Evolutionary conservation across 352 stramenopile species (phyloP).

Genomic region (Phytophthora lateralis): DNA sequence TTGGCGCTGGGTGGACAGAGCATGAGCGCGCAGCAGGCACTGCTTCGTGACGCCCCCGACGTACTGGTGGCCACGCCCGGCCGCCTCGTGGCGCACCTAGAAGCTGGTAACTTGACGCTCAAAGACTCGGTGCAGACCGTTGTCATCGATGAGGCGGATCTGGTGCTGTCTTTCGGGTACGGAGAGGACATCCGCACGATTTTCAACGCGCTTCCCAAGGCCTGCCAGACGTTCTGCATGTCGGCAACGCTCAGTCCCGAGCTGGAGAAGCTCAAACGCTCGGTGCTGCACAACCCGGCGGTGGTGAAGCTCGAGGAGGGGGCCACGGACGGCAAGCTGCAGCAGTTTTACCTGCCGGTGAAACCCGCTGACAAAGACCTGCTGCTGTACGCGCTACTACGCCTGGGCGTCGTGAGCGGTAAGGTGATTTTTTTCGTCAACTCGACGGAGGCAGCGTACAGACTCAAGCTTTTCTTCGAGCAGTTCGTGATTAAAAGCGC

Average conservation of each 20-base stretch:
- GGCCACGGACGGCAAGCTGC: constrained; percentile 88
- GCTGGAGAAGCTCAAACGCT: constrained; percentile 96
- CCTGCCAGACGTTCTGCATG: constrained; percentile 98
- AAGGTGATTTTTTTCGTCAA: constrained; percentile 99
- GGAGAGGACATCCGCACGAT: constrained; percentile 93
- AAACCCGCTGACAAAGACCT: constrained; percentile 94
- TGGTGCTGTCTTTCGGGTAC: constrained; percentile 98
- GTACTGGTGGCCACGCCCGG: constrained; percentile 95
- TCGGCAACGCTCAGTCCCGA: constrained; percentile 97
- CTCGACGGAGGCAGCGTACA: constrained; percentile 93
- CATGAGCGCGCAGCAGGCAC: constrained; percentile 88
- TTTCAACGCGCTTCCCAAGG: constrained; percentile 95
- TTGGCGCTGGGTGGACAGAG: constrained; percentile 91
- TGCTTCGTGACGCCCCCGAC: constrained; percentile 88
- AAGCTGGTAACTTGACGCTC: constrained; percentile 79
- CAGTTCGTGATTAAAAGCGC: constrained; percentile 98
- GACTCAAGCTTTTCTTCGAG: constrained; percentile 99
- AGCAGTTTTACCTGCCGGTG: constrained; percentile 96
- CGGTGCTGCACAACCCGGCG: constrained; percentile 96
- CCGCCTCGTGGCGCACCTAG: constrained; percentile 91
- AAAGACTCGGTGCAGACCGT: constrained; percentile 95
- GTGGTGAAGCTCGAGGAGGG: constrained; percentile 97
- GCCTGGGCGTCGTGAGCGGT: constrained; percentile 96
- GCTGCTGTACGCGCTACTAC: constrained; percentile 98
- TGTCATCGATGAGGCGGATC: constrained; percentile 98